Evolutionary conservation across 805 yeast species (phyloP), one percentile per base, ranked within the genome.

Genomic region (Debaryomyces castellii): DNA sequence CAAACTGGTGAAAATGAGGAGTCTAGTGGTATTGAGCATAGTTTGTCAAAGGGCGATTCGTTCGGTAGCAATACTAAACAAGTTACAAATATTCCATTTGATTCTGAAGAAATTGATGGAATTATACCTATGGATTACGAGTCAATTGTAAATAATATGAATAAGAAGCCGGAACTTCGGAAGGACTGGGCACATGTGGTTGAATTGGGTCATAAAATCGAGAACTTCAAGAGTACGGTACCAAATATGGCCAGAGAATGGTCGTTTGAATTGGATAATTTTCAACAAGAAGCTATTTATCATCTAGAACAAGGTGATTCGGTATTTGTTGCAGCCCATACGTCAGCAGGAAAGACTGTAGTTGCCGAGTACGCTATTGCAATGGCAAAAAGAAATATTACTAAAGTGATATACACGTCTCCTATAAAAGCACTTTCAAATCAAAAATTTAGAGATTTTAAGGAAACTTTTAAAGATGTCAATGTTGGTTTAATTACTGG

Each of bases 341-440:
- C 99, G 0, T 92, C 98, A 3, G 99, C 99, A 0, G 99, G 99
- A 67, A 92, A 92, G 60, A 92, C 99, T 0, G 99, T 92, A 3
- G 96, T 94, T 21, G 99, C 99, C 0, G 99, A 92, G 62, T 92
- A 92, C 62, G 98, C 98, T 3, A 94, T 92, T 64, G 96, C 98
- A 3, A 85, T 92, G 96, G 95, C 98, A 1, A 80, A 84, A 49
- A 76, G 96, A 61, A 92, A 94, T 62, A 91, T 91, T 97, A 92
- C 98, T 9, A 92, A 91, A 62, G 89, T 96, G 1, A 94, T 92
- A 40, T 92, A 92, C 64, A 92, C 99, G 0, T 91, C 97, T 0
- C 99, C 99, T 17, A 89, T 89, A 54, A 89, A 89, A 61, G 96
- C 96, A 0, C 69, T 89, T 51, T 86, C 95, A 9, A 89, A 89